phyloP scores from a whole-genome alignment of 2,329 filamentous ascomycete genomes.

The Claviceps africana region DNA sequence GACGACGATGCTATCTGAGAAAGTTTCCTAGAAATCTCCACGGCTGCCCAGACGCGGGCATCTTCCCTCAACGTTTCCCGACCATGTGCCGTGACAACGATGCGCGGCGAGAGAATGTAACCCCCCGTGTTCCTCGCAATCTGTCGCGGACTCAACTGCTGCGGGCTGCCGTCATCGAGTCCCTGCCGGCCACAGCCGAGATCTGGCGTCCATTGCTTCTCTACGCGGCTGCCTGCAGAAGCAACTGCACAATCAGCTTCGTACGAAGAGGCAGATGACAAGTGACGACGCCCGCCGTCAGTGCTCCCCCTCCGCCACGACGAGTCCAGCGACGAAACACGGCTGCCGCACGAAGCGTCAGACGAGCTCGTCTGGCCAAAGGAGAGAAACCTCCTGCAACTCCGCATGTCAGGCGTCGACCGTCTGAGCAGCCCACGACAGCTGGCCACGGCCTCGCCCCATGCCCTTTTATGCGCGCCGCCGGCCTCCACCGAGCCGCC shows the following conservation, averaged over 20 bases:
- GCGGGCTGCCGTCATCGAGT: neutral
- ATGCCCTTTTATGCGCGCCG: conserved; percentile 3
- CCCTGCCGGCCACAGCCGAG: neutral
- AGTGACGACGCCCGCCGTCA: neutral
- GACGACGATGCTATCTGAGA: conserved; percentile 10
- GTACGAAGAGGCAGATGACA: conserved; percentile 2
- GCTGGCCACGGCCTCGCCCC: conserved; percentile 7
- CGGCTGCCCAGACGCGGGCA: conserved; percentile 31
- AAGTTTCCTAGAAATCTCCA: conserved; percentile 32
- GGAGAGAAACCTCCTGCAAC: conserved; percentile 2
- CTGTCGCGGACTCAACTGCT: conserved; percentile 4
- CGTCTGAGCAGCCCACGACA: conserved; percentile 7
- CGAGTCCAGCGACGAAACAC: conserved; percentile 1
- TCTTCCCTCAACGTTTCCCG: conserved; percentile 19
- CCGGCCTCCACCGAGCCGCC: conserved; percentile 6
- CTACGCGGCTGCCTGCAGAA: neutral
- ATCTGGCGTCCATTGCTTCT: neutral
- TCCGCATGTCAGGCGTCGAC: conserved; percentile 5
- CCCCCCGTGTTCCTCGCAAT: conserved; percentile 4
- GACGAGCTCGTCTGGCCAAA: conserved; percentile 3
- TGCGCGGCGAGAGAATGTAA: conserved; percentile 25
- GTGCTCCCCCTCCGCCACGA: neutral
- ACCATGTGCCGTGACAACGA: conserved; percentile 30
- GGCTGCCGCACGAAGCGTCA: conserved; percentile 1
- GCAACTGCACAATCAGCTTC: neutral